Evolutionary conservation across 225 moss, liverwort and hornwort species (phyloP).

Genomic region (Bryum argenteum): DNA sequence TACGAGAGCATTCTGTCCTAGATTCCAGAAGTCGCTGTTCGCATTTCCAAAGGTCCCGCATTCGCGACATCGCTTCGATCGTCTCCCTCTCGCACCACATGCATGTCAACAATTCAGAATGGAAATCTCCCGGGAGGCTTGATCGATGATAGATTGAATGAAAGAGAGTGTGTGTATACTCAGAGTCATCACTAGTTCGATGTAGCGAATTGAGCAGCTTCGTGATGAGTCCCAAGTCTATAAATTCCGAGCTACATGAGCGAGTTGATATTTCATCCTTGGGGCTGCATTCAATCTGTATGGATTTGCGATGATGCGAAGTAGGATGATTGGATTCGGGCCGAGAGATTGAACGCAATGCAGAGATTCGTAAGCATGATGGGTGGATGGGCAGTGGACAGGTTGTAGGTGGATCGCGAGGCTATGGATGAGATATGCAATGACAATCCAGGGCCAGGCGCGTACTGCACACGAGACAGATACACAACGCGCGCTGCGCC

Average conservation of each 20-base stretch:
- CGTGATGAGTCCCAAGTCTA: neutral
- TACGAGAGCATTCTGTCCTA: conserved; percentile 21
- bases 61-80: conserved; percentile 15
- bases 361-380: too few species aligned
- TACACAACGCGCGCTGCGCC: conserved; percentile 63
- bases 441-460: conserved; percentile 69
- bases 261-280: too few species aligned
- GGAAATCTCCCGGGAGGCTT: neutral
- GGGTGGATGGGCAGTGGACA: neutral
- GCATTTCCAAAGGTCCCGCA: conserved; percentile 28
- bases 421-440: conserved; percentile 42
- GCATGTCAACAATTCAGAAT: neutral
- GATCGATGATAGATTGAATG: neutral
- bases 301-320: too few species aligned
- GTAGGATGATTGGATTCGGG: neutral
- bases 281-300: too few species aligned
- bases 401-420: neutral
- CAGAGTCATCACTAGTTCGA: too few species aligned
- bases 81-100: conserved; percentile 4
- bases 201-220: too few species aligned
- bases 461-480: conserved; percentile 59
- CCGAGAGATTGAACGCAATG: neutral
- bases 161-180: neutral
- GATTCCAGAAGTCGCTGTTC: conserved; percentile 37
- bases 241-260: neutral